Evolutionary conservation across 2,329 filamentous ascomycete genomes (phyloP), one percentile per base, ranked within the genome.

Genomic region (Colletotrichum tabaci): DNA sequence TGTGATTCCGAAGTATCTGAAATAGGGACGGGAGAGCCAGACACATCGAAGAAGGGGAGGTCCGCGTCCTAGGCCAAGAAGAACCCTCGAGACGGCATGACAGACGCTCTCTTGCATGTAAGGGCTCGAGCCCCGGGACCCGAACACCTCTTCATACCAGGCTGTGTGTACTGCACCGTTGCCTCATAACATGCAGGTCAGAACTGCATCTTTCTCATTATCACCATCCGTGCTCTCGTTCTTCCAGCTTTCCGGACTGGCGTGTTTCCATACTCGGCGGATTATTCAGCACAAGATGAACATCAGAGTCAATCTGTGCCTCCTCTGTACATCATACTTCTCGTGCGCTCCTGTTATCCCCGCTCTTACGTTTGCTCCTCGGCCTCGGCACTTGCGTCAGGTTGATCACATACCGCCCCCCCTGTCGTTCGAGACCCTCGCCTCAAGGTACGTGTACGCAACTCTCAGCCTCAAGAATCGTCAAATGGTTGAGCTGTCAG

Each of bases 171-270:
- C 38, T 44, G 47, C 65, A 53, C 64, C 65, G 65, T 63, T 63
- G 68, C 68, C 68, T 71, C 68, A 68, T 13, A 53, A 44, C 58
- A 71, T 71, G 68, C 68, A 71, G 47, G 58, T 13, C 52, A 67
- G 64, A 68, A 71, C 58, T 68, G 18, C 64, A 71, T 68, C 38
- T 40, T 58, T 58, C 26, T 26, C 64, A 68, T 68, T 46, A 40
- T 23, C 52, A 21, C 18, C 58, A 50, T 60, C 64, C 49, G 67
- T 71, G 67, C 55, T 60, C 50, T 55, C 44, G 18, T 52, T 42
- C 65, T 71, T 63, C 52, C 65, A 53, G 50, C 40, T 18, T 50
- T 44, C 57, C 56, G 53, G 65, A 50, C 52, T 71, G 52, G 46
- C 68, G 47, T 58, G 16, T 49, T 16, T 46, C 62, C 26, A 58